phyloP scores from a whole-genome alignment of 768 basidiomycete species.

The Xerocomus brunneocitrinus region DNA sequence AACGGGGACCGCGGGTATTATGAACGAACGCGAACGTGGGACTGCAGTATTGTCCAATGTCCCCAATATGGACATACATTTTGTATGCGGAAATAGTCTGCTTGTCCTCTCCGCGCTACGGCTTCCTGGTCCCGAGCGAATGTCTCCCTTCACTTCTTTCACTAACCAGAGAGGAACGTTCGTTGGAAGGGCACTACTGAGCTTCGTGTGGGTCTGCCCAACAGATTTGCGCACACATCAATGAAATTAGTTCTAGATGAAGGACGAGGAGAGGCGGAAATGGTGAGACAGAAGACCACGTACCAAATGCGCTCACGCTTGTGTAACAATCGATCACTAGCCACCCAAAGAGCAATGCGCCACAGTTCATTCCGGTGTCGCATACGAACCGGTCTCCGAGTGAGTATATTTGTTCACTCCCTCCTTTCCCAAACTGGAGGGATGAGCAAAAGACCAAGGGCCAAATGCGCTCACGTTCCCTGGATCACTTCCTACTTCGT shows the following conservation, averaged over 20 bases:
- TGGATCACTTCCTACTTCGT: too few species aligned
- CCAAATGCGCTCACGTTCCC: too few species aligned
- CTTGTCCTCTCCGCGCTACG: not conserved
- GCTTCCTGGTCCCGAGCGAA: not conserved
- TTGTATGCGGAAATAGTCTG: not conserved
- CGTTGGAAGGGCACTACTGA: not conserved
- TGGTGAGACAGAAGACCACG: too few species aligned
- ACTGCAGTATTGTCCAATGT: not conserved
- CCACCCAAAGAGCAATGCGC: not conserved
- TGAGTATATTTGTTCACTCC: not conserved
- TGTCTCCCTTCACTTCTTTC: not conserved
- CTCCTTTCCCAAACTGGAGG: not conserved
- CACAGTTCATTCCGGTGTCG: not conserved
- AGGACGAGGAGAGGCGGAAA: too few species aligned
- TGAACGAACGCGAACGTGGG: not conserved
- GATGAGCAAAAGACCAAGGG: too few species aligned
- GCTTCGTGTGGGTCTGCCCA: not conserved
- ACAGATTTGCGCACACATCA: not conserved
- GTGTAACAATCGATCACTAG: not conserved
- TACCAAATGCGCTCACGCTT: too few species aligned
- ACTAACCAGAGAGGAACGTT: not conserved
- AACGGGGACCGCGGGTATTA: constrained; percentile 1
- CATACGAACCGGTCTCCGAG: not conserved
- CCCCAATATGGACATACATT: not conserved
- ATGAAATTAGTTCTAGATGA: too few species aligned